Conservation (phyloP, 176 grass and related monocot species). For the Carex cristatella region DNA sequence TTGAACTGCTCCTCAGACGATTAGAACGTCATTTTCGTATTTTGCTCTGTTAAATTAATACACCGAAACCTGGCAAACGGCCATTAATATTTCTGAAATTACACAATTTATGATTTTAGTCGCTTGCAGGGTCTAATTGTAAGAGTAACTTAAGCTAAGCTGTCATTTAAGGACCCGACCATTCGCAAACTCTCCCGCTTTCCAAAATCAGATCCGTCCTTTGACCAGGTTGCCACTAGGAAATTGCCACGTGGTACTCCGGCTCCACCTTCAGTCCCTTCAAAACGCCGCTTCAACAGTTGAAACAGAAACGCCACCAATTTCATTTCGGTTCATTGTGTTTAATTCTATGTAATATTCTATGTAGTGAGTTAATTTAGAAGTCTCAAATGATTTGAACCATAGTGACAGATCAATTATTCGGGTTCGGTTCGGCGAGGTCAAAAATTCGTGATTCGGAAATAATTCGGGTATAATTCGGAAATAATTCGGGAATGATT, state of each 20-base stretch:
- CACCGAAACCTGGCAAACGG: no score
- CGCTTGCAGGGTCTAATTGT: background rate
- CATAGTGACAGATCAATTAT: no score
- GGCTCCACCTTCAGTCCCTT: slow-evolving; percentile 4
- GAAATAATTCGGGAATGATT: no score
- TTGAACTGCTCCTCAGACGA: background rate
- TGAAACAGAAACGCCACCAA: background rate
- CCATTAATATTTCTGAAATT: background rate
- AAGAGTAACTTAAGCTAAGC: background rate
- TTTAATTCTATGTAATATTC: background rate
- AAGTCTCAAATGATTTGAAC: background rate
- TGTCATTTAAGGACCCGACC: slow-evolving; percentile 12
- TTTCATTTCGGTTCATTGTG: background rate
- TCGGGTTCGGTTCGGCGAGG: no score
- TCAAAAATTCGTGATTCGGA: no score
- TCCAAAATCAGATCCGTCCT: slow-evolving; percentile 1
- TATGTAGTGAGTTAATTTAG: background rate
- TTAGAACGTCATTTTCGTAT: background rate
- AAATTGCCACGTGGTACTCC: background rate
- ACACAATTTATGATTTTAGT: background rate
- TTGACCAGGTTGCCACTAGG: background rate
- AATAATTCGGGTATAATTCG: no score
- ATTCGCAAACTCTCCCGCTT: slow-evolving; percentile 1
- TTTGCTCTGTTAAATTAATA: background rate
- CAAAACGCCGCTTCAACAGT: background rate